Conservation (phyloP, 2,329 filamentous ascomycete genomes). For the Trichoderma arundinaceum region DNA sequence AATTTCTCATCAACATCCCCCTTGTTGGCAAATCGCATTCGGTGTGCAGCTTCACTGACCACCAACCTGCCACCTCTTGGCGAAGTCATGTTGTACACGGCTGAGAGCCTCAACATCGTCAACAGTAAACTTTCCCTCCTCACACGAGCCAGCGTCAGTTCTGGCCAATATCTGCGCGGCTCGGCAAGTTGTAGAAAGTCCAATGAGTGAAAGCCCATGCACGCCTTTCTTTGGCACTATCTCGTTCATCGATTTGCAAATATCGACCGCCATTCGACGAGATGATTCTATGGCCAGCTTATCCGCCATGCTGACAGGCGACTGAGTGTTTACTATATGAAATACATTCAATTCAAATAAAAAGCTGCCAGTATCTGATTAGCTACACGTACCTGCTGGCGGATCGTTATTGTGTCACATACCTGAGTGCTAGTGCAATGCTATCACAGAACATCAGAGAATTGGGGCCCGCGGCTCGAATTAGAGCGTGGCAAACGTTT, state of each 20-base stretch:
- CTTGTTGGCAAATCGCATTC: too few relatives aligned
- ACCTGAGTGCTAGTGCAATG: conserved; percentile 19
- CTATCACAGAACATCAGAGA: conserved; percentile 18
- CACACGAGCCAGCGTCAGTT: neutral
- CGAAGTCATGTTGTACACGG: neutral
- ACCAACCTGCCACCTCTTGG: conserved; percentile 11
- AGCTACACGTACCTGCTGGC: neutral
- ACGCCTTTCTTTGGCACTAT: conserved; percentile 12
- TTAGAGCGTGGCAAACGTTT: neutral
- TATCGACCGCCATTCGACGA: conserved; percentile 21
- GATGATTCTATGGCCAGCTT: conserved; percentile 5
- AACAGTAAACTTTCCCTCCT: neutral
- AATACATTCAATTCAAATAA: conserved; percentile 14
- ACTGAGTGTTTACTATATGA: neutral
- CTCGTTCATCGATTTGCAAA: conserved; percentile 20
- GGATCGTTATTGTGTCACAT: neutral
- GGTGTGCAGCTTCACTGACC: neutral
- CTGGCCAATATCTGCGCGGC: conserved; percentile 1
- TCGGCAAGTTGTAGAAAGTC: conserved; percentile 4
- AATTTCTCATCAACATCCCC: neutral
- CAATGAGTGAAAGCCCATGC: conserved; percentile 10
- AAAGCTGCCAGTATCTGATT: neutral
- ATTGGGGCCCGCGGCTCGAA: conserved; percentile 17
- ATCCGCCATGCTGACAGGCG: neutral
- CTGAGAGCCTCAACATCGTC: conserved; percentile 4